These are phyloP conservation scores for Parascedosporium putredinis DNA, from an alignment of 2,329 filamentous ascomycete genomes.

Conservation along the genomic window DNA sequence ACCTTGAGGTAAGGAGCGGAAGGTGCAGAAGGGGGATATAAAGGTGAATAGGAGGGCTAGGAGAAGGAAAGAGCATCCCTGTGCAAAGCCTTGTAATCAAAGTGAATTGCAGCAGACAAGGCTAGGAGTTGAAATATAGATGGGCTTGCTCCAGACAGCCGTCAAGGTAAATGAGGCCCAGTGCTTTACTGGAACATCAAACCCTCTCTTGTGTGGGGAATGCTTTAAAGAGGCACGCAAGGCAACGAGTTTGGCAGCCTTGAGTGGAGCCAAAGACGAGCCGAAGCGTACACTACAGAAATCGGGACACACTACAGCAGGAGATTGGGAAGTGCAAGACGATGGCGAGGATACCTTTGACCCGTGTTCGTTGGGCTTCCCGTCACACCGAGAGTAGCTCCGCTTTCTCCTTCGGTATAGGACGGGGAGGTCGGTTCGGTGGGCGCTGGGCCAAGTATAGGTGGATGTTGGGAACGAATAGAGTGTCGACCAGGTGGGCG, in stretches of 20 bases:
- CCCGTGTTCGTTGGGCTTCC: not conserved
- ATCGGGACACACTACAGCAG: not conserved
- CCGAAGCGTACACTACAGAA: not conserved
- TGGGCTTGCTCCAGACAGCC: not conserved
- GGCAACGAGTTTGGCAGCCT: not conserved
- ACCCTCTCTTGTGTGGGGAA: not conserved
- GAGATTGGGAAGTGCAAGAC: not conserved
- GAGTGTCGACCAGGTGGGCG: constrained; percentile 7
- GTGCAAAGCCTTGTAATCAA: not conserved
- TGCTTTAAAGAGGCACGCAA: not conserved
- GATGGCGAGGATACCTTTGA: not conserved
- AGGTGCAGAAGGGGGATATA: constrained; percentile 1
- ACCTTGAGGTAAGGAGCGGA: no score
- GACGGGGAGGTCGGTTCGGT: constrained; percentile 1
- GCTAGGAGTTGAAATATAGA: not conserved
- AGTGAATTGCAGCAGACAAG: not conserved
- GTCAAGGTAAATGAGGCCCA: not conserved
- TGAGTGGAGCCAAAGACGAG: not conserved
- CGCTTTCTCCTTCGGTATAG: not conserved
- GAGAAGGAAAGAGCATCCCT: not conserved
- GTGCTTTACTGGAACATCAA: not conserved
- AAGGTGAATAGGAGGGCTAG: no score
- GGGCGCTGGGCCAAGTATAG: constrained; percentile 4
- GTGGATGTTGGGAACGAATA: constrained; percentile 6
- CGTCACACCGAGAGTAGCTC: not conserved